phyloP scores from a whole-genome alignment of 2,329 filamentous ascomycete species.

The Aspergillus sp. region DNA sequence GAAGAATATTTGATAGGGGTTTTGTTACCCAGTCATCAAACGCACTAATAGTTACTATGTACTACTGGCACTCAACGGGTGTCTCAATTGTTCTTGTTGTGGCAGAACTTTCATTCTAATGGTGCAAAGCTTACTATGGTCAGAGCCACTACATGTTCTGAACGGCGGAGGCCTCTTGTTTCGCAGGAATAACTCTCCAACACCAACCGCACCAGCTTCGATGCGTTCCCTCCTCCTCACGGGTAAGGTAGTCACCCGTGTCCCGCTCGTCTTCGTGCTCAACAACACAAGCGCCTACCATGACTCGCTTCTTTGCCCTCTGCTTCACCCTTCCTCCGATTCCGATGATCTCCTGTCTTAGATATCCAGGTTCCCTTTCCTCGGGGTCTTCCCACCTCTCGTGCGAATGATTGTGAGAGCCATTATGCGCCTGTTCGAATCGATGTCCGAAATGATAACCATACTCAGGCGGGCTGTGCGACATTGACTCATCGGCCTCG shows the following conservation, averaged over 20 bases:
- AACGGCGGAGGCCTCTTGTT: conserved; percentile 37
- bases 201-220: conserved; percentile 96
- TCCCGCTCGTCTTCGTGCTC: conserved; percentile 79
- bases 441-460: conserved; percentile 22
- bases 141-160: not conserved
- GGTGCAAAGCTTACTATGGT: not conserved
- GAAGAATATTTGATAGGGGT: no score
- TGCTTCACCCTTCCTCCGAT: conserved; percentile 86
- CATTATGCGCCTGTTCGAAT: conserved; percentile 10
- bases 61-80: no score
- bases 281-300: conserved; percentile 78
- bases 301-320: conserved; percentile 79
- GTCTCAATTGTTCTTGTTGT: no score
- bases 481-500: conserved; percentile 65
- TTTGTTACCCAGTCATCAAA: no score
- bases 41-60: no score
- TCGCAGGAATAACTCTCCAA: conserved; percentile 68
- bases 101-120: no score
- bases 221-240: conserved; percentile 67
- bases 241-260: conserved; percentile 63
- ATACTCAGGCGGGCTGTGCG: conserved; percentile 32
- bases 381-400: conserved; percentile 26
- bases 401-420: conserved; percentile 16
- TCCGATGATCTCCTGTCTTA: conserved; percentile 84
- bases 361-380: conserved; percentile 65